A percentile compares a stretch with the other conserved stretches of the same genome.
phyloP scores from a whole-genome alignment of 257 asterid genomes.

The Leptodermis oblonga region DNA sequence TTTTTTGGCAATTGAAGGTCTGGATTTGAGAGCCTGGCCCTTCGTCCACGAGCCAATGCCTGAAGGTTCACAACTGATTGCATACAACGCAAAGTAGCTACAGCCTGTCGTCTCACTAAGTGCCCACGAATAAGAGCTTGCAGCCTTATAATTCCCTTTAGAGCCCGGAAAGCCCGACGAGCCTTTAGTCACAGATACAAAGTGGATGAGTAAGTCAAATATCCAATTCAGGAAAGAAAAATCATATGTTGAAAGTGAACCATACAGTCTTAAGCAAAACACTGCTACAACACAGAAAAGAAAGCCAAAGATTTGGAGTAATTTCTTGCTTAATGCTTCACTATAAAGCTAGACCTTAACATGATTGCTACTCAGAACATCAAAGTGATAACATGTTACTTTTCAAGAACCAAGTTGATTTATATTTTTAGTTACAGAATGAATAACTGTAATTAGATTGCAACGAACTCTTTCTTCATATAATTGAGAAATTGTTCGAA shows the following conservation, averaged over 20 bases:
- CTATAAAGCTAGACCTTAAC: not conserved
- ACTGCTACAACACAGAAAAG: not conserved
- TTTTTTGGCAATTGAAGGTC: conserved; percentile 20
- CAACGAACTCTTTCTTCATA: not conserved
- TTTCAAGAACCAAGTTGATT: not conserved
- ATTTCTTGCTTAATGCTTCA: not conserved
- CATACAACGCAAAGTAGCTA: conserved; percentile 75
- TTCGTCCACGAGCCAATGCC: conserved; percentile 77
- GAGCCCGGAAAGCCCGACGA: conserved; percentile 89
- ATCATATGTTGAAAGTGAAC: not conserved
- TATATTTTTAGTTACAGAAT: not conserved
- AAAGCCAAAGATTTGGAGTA: not conserved
- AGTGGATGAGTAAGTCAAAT: conserved; percentile 3
- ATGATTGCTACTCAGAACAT: not conserved
- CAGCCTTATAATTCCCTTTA: conserved; percentile 86
- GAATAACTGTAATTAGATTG: not conserved
- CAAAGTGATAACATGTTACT: not conserved
- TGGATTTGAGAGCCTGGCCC: conserved; percentile 44
- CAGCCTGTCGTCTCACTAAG: conserved; percentile 90
- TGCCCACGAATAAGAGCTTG: conserved; percentile 96
- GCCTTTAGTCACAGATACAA: conserved; percentile 39
- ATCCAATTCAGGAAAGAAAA: not conserved
- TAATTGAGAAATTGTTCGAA: not conserved
- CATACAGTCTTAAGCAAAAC: not conserved
- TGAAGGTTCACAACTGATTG: conserved; percentile 70